Percentiles rank a stretch among this genome's conserved stretches.
phyloP scores from a whole-genome alignment of 2,329 filamentous ascomycete species.

The Aspergillus ustus region DNA sequence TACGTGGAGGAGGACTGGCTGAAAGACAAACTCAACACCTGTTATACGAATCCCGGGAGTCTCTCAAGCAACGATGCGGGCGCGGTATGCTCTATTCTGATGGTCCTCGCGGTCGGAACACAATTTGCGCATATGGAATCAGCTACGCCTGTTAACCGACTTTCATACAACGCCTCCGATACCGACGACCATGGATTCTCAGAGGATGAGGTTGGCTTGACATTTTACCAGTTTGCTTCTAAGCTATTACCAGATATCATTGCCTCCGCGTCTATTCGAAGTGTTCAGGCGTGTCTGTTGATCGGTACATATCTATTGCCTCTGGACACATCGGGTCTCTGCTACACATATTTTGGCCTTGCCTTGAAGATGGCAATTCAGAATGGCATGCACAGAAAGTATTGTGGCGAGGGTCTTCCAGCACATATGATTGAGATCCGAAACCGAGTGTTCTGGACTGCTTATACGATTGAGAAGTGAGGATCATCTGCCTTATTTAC shows the following conservation, averaged over 20 bases:
- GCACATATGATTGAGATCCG: slow-evolving; percentile 56
- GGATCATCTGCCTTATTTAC: slow-evolving; percentile 4
- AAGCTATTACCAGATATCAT: slow-evolving; percentile 62
- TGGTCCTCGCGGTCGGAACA: slow-evolving; percentile 50
- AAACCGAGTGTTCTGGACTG: slow-evolving; percentile 63
- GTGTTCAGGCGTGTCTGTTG: slow-evolving; percentile 62
- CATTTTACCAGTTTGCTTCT: slow-evolving; percentile 61
- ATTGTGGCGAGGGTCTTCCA: slow-evolving; percentile 53
- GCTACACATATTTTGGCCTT: slow-evolving; percentile 62
- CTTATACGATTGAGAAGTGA: slow-evolving; percentile 61
- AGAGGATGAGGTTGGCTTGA: slow-evolving; percentile 59
- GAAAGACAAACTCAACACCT: slow-evolving; percentile 42
- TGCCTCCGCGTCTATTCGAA: slow-evolving; percentile 60
- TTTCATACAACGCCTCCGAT: slow-evolving; percentile 28
- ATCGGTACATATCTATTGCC: slow-evolving; percentile 62
- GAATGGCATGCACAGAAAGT: slow-evolving; percentile 64
- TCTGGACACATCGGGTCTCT: slow-evolving; percentile 60
- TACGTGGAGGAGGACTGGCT: slow-evolving; percentile 51
- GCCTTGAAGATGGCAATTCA: slow-evolving; percentile 63
- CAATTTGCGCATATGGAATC: slow-evolving; percentile 52
- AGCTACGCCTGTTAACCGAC: slow-evolving; percentile 39
- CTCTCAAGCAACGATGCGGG: slow-evolving; percentile 45
- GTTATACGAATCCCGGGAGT: slow-evolving; percentile 42
- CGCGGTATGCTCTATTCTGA: slow-evolving; percentile 48
- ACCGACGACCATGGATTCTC: slow-evolving; percentile 46